Conservation (phyloP, 2,329 filamentous ascomycete genomes). For the Neospermospora avenae region DNA sequence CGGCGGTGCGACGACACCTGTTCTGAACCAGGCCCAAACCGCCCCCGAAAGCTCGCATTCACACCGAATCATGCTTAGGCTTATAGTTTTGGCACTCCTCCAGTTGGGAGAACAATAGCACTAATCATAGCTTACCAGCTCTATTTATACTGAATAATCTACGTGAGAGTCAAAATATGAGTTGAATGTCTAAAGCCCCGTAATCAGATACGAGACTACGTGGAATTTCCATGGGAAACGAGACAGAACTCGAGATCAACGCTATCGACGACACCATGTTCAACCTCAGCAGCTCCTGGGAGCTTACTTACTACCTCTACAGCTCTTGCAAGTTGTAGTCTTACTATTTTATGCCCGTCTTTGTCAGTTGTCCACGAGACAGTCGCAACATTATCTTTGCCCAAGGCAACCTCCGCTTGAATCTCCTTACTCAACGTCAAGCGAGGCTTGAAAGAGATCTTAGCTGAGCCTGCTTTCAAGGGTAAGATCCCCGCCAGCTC, state of each 20-base stretch:
- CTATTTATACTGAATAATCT: too few species aligned
- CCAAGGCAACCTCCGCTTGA: constrained; percentile 30
- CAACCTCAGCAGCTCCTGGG: constrained; percentile 14
- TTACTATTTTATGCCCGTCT: constrained; percentile 13
- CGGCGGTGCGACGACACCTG: too few species aligned
- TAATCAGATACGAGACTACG: too few species aligned
- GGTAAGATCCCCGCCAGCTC: constrained; percentile 34
- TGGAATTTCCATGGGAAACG: too few species aligned
- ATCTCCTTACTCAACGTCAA: constrained; percentile 26
- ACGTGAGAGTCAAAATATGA: too few species aligned
- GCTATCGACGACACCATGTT: constrained; percentile 19
- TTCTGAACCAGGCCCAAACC: too few species aligned
- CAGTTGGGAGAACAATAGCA: too few species aligned
- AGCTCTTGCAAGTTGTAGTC: constrained; percentile 15
- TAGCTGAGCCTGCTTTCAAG: constrained; percentile 20
- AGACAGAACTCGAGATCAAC: not conserved
- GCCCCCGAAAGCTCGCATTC: too few species aligned
- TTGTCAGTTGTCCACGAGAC: constrained; percentile 23
- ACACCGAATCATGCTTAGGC: too few species aligned
- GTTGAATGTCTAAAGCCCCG: too few species aligned
- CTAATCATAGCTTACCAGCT: too few species aligned
- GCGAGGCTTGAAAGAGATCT: constrained; percentile 33
- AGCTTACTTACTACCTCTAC: constrained; percentile 20
- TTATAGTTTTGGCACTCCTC: too few species aligned
- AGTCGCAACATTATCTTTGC: constrained; percentile 26